Base-by-base conservation (phyloP, 192 early-diverging fungal genomes). In the Coemansia pectinata region DNA sequence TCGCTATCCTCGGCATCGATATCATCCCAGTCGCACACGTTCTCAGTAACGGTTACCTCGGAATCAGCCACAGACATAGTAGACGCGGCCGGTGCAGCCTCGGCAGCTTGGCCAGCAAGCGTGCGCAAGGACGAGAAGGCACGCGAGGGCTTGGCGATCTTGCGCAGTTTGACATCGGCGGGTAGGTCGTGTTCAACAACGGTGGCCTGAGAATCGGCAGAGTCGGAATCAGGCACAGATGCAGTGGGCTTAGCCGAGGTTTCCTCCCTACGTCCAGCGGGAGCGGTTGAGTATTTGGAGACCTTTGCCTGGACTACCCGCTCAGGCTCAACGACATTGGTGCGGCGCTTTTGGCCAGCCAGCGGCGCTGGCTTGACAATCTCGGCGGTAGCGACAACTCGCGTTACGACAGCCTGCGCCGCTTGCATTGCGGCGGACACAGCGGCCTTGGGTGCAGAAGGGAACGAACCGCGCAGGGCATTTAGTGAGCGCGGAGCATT, bases 1-100 rank as follows among this genome's bases (percentile, higher is more conserved):
- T 86, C 73, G 5, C 70, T 62, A 34, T 96, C 91, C 39, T 91
- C 90, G 2, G 88, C 88, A 66, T 96, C 94, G 29, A 96, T 76
- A 67, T 95, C 93, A 14, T 89, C 89, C 89, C 89, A 91, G 55
- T 78, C 76, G 60, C 65, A 19, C 15, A 68, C 69, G 12, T 65
- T 27, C 65, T 67, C 63, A 8, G n/a, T 36, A 8, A 5, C 48
- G 5, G 36, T 31, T 34, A 41, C 29, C 21, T 65, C 25, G 23
- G 64, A 25, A 5, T 63, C 11, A 29, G 65, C 65, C 40, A 71
- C 66, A 4, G 65, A 27, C 9, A 47, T 45, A 33, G n/a, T 39
- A 6, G 41, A 21, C 36, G 36, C 40, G 31, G 41, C 27, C 21
- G 72, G 29, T 1, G 66, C 5, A 33, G 68, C 71, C 62, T 74